Percentiles rank a stretch among this genome's conserved stretches.
Evolutionary conservation across 305 asterid species (phyloP).

Genomic region (Rubia tinctorum): DNA sequence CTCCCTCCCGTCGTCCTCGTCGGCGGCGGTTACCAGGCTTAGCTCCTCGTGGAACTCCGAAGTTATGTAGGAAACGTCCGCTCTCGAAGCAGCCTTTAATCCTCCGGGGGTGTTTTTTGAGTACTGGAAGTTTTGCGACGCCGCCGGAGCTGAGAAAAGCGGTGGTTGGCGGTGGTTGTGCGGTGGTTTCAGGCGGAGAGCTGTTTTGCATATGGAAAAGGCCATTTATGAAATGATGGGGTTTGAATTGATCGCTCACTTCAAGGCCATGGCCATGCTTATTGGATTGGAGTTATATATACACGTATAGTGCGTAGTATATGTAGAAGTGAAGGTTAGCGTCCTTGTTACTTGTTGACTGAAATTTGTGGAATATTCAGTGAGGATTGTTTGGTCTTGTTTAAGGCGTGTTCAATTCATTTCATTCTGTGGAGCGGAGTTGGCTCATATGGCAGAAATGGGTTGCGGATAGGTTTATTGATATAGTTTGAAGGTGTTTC

Average conservation of each 20-base stretch:
- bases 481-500: too few relatives aligned
- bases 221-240: slow-evolving; percentile 21
- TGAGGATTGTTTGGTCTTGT: background rate
- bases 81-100: slow-evolving; percentile 16
- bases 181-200: slow-evolving; percentile 12
- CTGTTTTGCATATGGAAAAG: slow-evolving; percentile 16
- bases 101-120: background rate
- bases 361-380: background rate
- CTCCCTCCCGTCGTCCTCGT: background rate
- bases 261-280: background rate
- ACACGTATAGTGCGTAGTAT: background rate
- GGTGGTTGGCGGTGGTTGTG: slow-evolving; percentile 8
- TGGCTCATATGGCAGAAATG: background rate
- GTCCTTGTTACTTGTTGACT: background rate
- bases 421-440: background rate
- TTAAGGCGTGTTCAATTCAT: background rate
- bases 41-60: slow-evolving; percentile 10
- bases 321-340: background rate
- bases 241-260: background rate
- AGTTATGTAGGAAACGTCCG: slow-evolving; percentile 11
- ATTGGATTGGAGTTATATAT: background rate
- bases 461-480: background rate
- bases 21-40: background rate
- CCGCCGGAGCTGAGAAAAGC: background rate
- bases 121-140: background rate